Percentiles rank a stretch among this genome's conserved stretches.
Evolutionary conservation across 768 basidiomycete genomes (phyloP).

Genomic region (Inosperma sp.): DNA sequence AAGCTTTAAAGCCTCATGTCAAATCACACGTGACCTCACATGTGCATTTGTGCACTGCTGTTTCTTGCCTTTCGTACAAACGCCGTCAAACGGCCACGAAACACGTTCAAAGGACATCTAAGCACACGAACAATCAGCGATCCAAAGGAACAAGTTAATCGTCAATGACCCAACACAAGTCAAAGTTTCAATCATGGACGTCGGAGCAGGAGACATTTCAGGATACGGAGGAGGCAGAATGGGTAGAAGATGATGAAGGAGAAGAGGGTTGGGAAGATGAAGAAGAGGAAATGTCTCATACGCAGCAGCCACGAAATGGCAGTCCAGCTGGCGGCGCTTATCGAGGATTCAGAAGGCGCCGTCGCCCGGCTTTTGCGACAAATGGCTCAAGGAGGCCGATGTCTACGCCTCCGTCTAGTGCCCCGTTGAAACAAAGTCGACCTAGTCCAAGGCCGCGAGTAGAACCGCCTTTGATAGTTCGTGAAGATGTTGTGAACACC

Average conservation of each 20-base stretch:
- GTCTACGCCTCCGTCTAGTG: conserved; percentile 6
- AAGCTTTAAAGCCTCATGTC: no score
- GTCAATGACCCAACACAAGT: no score
- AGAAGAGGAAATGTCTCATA: neutral
- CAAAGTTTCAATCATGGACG: no score
- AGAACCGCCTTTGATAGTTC: neutral
- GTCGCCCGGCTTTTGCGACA: conserved; percentile 7
- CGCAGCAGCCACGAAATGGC: neutral
- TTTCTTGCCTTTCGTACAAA: no score
- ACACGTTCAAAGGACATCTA: no score
- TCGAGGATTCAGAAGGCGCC: conserved; percentile 29
- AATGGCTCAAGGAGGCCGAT: conserved; percentile 8
- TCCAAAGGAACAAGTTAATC: no score
- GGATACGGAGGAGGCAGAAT: no score
- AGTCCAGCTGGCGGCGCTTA: conserved; percentile 9
- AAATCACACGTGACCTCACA: no score
- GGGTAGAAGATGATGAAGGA: conserved; percentile 11
- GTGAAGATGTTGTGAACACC: conserved; percentile 26
- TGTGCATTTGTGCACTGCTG: no score
- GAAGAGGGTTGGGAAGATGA: conserved; percentile 33
- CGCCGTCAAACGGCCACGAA: no score
- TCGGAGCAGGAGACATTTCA: no score
- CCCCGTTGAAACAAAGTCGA: neutral
- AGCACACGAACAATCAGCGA: no score
- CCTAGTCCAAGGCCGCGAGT: neutral